Percentiles rank a stretch among this genome's conserved stretches.
phyloP scores from a whole-genome alignment of 2,329 filamentous ascomycete genomes.

The Monilinia laxa region DNA sequence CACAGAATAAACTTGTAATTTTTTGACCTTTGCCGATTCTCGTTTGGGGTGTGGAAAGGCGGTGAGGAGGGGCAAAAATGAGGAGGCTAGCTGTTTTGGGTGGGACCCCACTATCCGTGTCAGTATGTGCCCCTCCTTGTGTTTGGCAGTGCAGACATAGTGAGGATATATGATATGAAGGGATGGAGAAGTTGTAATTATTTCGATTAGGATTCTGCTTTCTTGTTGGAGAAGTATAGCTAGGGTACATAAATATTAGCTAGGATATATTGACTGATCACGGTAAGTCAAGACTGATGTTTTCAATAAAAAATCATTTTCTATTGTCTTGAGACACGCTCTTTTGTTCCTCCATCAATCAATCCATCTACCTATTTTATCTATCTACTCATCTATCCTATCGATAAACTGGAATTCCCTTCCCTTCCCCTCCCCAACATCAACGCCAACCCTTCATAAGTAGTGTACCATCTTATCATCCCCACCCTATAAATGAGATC shows the following conservation, averaged over 20 bases:
- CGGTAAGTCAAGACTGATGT: no score
- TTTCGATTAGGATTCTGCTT: no score
- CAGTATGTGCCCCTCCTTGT: not conserved
- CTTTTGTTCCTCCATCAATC: not conserved
- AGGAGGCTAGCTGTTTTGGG: not conserved
- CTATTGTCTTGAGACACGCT: not conserved
- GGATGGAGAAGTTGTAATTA: no score
- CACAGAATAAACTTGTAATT: slow-evolving; percentile 4
- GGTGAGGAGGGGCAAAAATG: not conserved
- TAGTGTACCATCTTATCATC: not conserved
- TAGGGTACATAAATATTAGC: not conserved
- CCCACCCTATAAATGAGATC: not conserved
- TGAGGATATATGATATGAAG: no score
- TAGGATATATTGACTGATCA: not conserved
- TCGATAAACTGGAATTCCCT: not conserved
- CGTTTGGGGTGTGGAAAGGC: not conserved
- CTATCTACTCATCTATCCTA: not conserved
- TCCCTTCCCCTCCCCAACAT: not conserved
- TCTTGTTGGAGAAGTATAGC: no score
- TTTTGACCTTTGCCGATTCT: slow-evolving; percentile 2
- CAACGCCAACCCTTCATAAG: not conserved
- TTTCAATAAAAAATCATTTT: not conserved
- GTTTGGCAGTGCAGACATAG: no score
- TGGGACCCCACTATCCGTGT: not conserved
- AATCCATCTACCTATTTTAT: not conserved